Base-by-base conservation (phyloP, 176 grass and related monocot genomes). In the Rhynchospora breviuscula region DNA sequence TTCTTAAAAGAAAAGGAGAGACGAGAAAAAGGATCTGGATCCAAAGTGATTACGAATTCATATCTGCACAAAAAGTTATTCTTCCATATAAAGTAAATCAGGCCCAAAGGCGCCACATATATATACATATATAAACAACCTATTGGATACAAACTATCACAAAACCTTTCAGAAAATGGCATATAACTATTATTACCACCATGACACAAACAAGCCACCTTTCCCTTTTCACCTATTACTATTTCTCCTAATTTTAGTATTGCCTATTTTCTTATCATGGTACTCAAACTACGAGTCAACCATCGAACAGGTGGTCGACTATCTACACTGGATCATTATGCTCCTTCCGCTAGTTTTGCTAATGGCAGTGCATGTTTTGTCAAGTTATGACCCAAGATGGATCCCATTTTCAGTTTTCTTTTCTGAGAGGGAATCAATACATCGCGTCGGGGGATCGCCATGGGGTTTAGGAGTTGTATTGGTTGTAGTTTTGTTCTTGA, bases 401-500 rank as follows among this genome's bases (percentile, higher is more conserved):
- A 17, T 88, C n/a, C 78, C 85, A 4, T 71, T 76, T 77, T 87
- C 43, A 35, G 43, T 54, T 60, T 74, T 15, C 13, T 51, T 79
- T 54, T 80, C 67, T 11, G 47, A 77, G 59, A 81, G 67, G 68
- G 75, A 79, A n/a, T 81, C 59, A 46, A 84, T 85, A 68, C 82
- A 81, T 77, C 48, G 35, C 19, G 77, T 33, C 13, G 67, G 67
- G n/a, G 83, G 79, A 26, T 83, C 85, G 1, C 66, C 85, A 10
- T 87, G 78, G 85, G 85, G 79, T 51, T 71, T 88, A 59, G 35
- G 54, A 45, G 53, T 82, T 64, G 15, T 81, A 8, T 57, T 82
- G 26, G 26, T 89, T 12, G 23, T 89, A 21, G 63, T 89, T 63
- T 6, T 85, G 51, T 82, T 86, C 79, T 75, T 91, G 86, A 74